These are phyloP conservation scores for Dillenia turbinata DNA, from an alignment of 164 flowering plant genomes.

Conservation along the genomic window DNA sequence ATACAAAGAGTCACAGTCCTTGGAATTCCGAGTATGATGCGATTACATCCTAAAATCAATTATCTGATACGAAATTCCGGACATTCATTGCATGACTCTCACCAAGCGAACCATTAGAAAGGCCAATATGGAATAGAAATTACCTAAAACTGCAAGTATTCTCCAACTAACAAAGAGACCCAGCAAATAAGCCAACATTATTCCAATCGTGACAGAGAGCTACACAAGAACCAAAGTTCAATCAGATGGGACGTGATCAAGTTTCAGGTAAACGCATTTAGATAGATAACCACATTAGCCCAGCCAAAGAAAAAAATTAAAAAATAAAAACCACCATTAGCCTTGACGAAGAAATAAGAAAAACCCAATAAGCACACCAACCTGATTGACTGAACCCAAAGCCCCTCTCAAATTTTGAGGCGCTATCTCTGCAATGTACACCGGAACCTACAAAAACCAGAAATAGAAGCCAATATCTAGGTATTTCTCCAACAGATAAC, in stretches of 20 bases:
- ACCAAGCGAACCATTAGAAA: no score
- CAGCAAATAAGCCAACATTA: constrained; percentile 74
- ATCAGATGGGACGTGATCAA: no score
- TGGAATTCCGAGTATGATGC: no score
- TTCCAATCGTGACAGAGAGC: constrained; percentile 86
- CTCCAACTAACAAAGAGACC: constrained; percentile 83
- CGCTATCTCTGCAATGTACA: constrained; percentile 87
- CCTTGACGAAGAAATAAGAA: background rate
- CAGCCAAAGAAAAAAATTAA: background rate
- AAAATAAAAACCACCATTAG: background rate
- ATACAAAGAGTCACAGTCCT: no score
- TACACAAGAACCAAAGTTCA: constrained; percentile 15
- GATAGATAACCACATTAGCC: background rate
- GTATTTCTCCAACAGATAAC: background rate
- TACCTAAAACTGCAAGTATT: constrained; percentile 79
- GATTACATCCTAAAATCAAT: no score
- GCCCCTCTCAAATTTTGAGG: constrained; percentile 77
- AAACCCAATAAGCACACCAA: constrained; percentile 8
- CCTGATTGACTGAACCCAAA: constrained; percentile 77
- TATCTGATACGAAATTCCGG: no score
- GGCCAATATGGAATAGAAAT: background rate
- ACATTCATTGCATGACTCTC: no score
- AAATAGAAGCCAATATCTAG: background rate
- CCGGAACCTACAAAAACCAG: constrained; percentile 58
- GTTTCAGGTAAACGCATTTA: no score